Evolutionary conservation across 768 basidiomycete species (phyloP), one percentile per base, ranked within the genome.

Genomic region (Pisolithus sp.): DNA sequence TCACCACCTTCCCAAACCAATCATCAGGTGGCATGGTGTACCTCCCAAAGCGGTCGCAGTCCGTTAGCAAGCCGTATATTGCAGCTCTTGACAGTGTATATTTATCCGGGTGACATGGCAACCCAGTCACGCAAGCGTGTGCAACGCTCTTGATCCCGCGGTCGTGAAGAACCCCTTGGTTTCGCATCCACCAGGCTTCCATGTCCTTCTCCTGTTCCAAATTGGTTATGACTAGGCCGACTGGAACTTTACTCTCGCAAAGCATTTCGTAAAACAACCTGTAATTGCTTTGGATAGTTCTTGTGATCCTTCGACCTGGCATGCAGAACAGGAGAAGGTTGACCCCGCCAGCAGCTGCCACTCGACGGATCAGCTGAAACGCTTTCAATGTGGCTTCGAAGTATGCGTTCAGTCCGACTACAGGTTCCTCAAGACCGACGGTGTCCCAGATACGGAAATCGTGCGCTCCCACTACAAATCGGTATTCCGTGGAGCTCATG

Each of bases 171-270:
- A 5, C 30, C 8, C 15, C 36, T 23, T 47, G 10, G 12, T 47
- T 47, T 23, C 30, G 30, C 20, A 28, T 41, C 70, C 69, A 71
- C 71, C 71, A 73, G 43, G 56, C 54, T 2, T 62, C 59, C 56
- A 64, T 65, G 18, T 57, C 57, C 1, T 48, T 20, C 6, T 67
- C 50, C 31, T 41, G 56, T 37, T 63, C 61, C 2, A 62, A 53
- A 34, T 52, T 34, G 4, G 58, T 62, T 44, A 62, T 54, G 1
- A 53, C 48, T 1, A 62, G 34, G 4, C 57, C 51, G 17, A 62
- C 48, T 7, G 55, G 59, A 17, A 54, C 53, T 17, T 56, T 47
- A 18, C 40, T 36, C 26, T 53, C 45, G 46, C 58, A 55, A 24
- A 62, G 30, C 3, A 42, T 49, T 21, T 53, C 49, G 44, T 59